Evolutionary conservation across 192 early-diverging fungal species (phyloP).

Genomic region (Radiomyces spectabilis): DNA sequence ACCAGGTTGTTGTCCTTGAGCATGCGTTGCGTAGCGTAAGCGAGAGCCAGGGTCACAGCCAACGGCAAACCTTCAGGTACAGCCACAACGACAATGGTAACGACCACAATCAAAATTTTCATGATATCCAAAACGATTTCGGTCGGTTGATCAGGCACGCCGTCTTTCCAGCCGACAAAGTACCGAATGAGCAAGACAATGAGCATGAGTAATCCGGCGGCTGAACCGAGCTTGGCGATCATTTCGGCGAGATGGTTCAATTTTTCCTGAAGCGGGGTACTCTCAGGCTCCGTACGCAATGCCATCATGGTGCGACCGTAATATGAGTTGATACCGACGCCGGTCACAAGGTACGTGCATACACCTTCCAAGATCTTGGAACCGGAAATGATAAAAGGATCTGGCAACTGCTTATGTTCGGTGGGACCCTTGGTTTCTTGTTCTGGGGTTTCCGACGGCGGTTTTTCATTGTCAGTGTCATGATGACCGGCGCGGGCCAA

Average conservation of each 20-base stretch:
- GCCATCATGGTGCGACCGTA: constrained; percentile 89
- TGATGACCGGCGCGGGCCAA: background rate
- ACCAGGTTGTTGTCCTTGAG: constrained; percentile 97
- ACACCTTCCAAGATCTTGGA: constrained; percentile 88
- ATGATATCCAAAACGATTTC: constrained; percentile 60
- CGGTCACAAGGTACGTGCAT: constrained; percentile 78
- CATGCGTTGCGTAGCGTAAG: constrained; percentile 92
- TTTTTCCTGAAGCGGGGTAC: constrained; percentile 90
- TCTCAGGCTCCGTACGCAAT: constrained; percentile 73
- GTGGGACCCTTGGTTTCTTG: constrained; percentile 17
- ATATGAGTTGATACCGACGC: constrained; percentile 83
- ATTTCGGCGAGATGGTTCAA: constrained; percentile 81
- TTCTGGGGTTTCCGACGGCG: background rate
- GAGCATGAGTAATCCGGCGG: constrained; percentile 81
- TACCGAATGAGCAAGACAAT: constrained; percentile 81
- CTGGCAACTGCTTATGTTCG: constrained; percentile 21
- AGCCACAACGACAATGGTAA: constrained; percentile 95
- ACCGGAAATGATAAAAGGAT: constrained; percentile 90
- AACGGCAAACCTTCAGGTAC: constrained; percentile 97
- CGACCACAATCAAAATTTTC: constrained; percentile 79
- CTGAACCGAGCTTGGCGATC: constrained; percentile 89
- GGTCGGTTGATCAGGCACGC: constrained; percentile 25
- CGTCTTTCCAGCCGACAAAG: constrained; percentile 48
- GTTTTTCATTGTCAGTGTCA: too few species aligned
- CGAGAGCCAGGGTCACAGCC: constrained; percentile 93